Evolutionary conservation across 306 rosid genomes (phyloP).

Genomic region (Pyrus betulifolia): DNA sequence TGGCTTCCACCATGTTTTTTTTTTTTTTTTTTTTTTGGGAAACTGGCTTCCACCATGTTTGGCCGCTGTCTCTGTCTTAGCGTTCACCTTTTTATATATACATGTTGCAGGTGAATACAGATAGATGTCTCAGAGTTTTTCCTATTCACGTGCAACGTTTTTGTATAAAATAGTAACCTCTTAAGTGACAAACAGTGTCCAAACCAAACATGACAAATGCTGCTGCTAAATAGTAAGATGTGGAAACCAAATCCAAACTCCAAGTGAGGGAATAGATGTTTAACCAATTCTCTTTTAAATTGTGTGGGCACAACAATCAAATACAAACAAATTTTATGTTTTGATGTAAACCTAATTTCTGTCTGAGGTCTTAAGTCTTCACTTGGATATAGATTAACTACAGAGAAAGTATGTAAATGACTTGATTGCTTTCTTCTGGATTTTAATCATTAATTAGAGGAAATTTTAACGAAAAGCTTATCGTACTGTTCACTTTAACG

Average conservation of each 20-base stretch:
- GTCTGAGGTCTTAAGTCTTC: not conserved
- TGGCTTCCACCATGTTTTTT: constrained; percentile 4
- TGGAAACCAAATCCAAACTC: not conserved
- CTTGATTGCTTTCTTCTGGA: no score
- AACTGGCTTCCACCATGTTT: constrained; percentile 4
- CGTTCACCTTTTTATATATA: no score
- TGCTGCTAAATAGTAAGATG: not conserved
- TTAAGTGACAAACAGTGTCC: no score
- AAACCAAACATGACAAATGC: no score
- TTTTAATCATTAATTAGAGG: no score
- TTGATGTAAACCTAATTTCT: constrained; percentile 26
- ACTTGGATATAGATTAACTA: not conserved
- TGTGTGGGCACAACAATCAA: constrained; percentile 2
- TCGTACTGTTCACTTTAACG: no score
- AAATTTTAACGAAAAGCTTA: no score
- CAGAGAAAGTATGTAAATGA: no score
- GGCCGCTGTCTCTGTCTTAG: not conserved
- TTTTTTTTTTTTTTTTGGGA: no score
- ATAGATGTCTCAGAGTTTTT: no score
- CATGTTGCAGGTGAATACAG: not conserved
- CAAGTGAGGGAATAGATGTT: not conserved
- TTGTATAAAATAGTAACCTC: no score
- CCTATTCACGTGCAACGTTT: no score
- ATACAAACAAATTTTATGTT: not conserved
- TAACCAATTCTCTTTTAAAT: not conserved